phyloP scores from a whole-genome alignment of 106 monocot genomes.

The Dendrobium officinale region DNA sequence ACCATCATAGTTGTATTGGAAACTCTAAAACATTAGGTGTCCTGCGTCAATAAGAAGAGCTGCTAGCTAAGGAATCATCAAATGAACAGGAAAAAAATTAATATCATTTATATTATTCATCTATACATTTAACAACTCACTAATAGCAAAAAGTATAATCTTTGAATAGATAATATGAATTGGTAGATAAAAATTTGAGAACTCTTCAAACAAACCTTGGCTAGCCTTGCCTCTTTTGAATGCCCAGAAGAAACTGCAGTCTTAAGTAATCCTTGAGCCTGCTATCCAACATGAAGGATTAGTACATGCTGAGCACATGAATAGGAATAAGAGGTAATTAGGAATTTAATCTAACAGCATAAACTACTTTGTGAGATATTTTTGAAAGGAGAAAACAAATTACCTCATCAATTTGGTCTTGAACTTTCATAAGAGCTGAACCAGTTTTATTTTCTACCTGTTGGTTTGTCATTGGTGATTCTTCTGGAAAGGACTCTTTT shows the following conservation, averaged over 20 bases:
- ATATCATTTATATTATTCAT: not conserved
- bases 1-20: not conserved
- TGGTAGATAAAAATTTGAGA: not conserved
- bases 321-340: not conserved
- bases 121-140: not conserved
- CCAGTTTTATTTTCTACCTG: slow-evolving; percentile 28
- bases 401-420: slow-evolving; percentile 97
- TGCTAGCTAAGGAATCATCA: not conserved
- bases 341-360: not conserved
- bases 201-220: slow-evolving; percentile 53
- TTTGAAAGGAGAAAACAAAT: not conserved
- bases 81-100: not conserved
- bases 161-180: not conserved
- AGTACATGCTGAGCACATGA: slow-evolving; percentile 3
- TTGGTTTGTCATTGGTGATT: slow-evolving; percentile 21
- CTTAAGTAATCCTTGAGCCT: slow-evolving; percentile 93
- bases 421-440: slow-evolving; percentile 34
- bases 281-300: slow-evolving; percentile 23
- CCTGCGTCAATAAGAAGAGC: not conserved
- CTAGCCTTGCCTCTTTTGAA: slow-evolving; percentile 96
- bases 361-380: not conserved
- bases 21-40: not conserved
- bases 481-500: slow-evolving; percentile 21
- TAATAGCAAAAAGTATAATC: not conserved
- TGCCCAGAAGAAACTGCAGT: slow-evolving; percentile 73